A percentile compares a stretch with the other conserved stretches of the same genome.
Evolutionary conservation across 2,329 filamentous ascomycete species (phyloP).

Genomic region (Macrophomina phaseolina): DNA sequence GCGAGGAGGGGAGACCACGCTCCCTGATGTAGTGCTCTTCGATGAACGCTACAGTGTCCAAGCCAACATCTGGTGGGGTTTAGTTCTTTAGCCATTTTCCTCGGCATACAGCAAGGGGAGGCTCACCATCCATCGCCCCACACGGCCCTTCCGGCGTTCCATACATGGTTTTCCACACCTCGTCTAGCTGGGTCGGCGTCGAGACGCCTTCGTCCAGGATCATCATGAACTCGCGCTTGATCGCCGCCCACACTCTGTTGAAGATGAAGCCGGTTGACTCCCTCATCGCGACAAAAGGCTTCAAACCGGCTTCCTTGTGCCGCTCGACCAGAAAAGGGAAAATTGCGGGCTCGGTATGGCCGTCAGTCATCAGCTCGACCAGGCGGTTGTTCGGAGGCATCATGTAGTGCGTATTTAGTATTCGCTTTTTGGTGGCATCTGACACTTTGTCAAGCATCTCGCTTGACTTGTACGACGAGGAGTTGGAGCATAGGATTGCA

Average conservation of each 20-base stretch:
- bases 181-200: conserved; percentile 57
- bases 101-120: background rate
- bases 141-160: conserved; percentile 40
- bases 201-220: conserved; percentile 59
- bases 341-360: conserved; percentile 50
- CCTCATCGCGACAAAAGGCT: conserved; percentile 51
- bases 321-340: conserved; percentile 54
- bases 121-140: conserved; percentile 51
- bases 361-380: conserved; percentile 62
- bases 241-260: conserved; percentile 63
- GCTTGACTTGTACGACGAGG: conserved; percentile 58
- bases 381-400: conserved; percentile 52
- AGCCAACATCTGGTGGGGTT: conserved; percentile 45
- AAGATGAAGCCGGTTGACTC: conserved; percentile 62
- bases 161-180: conserved; percentile 52
- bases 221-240: conserved; percentile 59
- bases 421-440: conserved; percentile 43
- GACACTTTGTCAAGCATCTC: conserved; percentile 55
- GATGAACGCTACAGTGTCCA: conserved; percentile 61
- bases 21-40: conserved; percentile 60
- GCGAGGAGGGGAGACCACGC: conserved; percentile 47
- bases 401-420: conserved; percentile 61
- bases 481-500: conserved; percentile 58
- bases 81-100: background rate
- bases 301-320: conserved; percentile 48